These are phyloP conservation scores for Oryza meyeriana DNA, from an alignment of 176 grass and related monocot genomes.

Conservation along the genomic window DNA sequence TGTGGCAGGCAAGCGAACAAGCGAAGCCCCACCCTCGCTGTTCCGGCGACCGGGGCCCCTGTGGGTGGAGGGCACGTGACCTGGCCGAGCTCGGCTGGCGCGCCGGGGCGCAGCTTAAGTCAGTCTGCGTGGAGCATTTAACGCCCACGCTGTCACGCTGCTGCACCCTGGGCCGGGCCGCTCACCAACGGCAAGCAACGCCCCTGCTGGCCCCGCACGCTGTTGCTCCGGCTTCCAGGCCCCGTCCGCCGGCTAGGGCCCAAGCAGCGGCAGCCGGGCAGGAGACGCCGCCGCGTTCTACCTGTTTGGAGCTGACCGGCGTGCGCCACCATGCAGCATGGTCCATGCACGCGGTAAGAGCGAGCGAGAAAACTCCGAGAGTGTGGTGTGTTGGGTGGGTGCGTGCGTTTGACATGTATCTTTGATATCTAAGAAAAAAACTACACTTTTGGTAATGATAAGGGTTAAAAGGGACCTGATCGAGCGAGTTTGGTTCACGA, in stretches of 20 bases:
- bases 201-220: background rate
- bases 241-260: background rate
- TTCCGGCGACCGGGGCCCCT: conserved; percentile 23
- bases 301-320: too few species aligned
- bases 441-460: too few species aligned
- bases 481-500: too few species aligned
- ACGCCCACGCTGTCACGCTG: background rate
- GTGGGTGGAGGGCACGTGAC: conserved; percentile 5
- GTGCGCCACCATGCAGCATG: too few species aligned
- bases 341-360: too few species aligned
- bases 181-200: conserved; percentile 8
- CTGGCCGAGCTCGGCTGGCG: background rate
- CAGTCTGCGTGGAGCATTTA: background rate
- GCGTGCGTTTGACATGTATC: too few species aligned
- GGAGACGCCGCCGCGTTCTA: too few species aligned
- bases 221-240: background rate
- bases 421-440: too few species aligned
- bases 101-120: background rate
- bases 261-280: too few species aligned
- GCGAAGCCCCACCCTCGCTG: conserved; percentile 13
- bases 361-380: too few species aligned
- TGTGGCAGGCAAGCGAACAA: background rate
- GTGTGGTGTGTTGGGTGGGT: too few species aligned
- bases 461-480: too few species aligned
- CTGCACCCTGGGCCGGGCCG: background rate